Base-by-base conservation (phyloP, 495 filamentous ascomycete species). In the Delitschia confertaspora region DNA sequence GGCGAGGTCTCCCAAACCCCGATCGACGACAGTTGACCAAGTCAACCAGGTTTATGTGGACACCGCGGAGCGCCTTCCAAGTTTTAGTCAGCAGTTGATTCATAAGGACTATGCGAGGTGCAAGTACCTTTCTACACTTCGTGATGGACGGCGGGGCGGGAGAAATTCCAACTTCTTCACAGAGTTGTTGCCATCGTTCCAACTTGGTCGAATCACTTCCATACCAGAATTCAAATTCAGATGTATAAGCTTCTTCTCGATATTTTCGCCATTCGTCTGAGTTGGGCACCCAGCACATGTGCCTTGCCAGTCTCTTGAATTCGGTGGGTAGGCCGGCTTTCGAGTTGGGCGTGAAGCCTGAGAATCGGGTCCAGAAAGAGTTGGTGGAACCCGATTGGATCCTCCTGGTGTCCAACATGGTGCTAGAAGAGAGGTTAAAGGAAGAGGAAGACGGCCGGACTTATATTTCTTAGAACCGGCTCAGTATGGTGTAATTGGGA, bases 11-110 rank as follows among this genome's bases (percentile, higher is more conserved):
- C 31, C 33, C 3, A 45, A 42, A 43, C 1, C 53, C 48, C 3
- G 52, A 51, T 11, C 59, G 64, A 40, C 62, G 61, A 17, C 60
- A 56, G 13, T 78, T 67, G 9, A 76, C 62, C 1, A 74, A 53
- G 51, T 76, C 71, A 1, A 76, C 59, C 21, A 75, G 62, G 45
- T 76, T 76, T 52, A 77, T 65, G 3, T 70, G 48, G 13, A 67
- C 56, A 3, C 37, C 57, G 13, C 58, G 62, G 5, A 63, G 47
- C 16, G 26, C 47, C 47, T 44, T 23, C 36, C 27, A 10, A 39
- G 20, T 19, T 5, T 42, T 17, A 6, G 4, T 33, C 9, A 14
- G 6, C 17, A 20, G 2, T 33, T 5, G 24, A n/a, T 4, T 14
- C 19, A 16, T 22, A n/a, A n/a, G n/a, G n/a, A n/a, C n/a, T 16